Base-by-base conservation (phyloP, 768 basidiomycete species). In the Udeniomyces megalosporus region DNA sequence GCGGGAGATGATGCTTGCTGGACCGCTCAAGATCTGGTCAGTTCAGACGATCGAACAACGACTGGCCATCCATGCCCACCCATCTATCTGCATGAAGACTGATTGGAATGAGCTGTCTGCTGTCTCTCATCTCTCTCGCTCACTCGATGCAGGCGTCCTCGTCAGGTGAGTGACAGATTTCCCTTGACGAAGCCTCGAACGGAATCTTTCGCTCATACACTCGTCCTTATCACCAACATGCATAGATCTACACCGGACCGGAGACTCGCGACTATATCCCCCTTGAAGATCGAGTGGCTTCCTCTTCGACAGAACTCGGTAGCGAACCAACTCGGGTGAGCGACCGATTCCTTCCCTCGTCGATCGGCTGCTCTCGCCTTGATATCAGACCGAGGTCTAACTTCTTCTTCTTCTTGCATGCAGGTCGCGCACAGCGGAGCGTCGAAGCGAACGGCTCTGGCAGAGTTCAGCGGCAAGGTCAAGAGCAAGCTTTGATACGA, bases 11-110 rank as follows among this genome's bases (percentile, higher is more conserved):
- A 91, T 91, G 89, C 75, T 93, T 50, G 79, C 84, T 32, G 85
- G 82, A 24, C 88, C 88, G 54, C 88, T 93, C 65, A 92, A 91
- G 75, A 93, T 93, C 67, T 93, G 91, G 88, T 79, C 87, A 49
- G 88, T 86, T 38, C 78, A 84, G 69, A 87, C 88, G 78, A 84
- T 84, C 72, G 6, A 17, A 52, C 6, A 28, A 61, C 58, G 54
- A 38, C 52, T 58, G 32, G 26, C n/a, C 32, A 44, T 61, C 58
- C 32, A 45, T 50, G 56, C 24, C 24, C 28, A 46, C 17, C 44
- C 49, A 29, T 46, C 48, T 22, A 26, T 60, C 22, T n/a, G 20
- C 12, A 38, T n/a, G n/a, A n/a, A n/a, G n/a, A n/a, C n/a, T n/a
- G n/a, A n/a, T n/a, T n/a, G n/a, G n/a, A n/a, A n/a, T n/a, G n/a